phyloP scores from a whole-genome alignment of 768 basidiomycete genomes.

The Termitomyces sp. region DNA sequence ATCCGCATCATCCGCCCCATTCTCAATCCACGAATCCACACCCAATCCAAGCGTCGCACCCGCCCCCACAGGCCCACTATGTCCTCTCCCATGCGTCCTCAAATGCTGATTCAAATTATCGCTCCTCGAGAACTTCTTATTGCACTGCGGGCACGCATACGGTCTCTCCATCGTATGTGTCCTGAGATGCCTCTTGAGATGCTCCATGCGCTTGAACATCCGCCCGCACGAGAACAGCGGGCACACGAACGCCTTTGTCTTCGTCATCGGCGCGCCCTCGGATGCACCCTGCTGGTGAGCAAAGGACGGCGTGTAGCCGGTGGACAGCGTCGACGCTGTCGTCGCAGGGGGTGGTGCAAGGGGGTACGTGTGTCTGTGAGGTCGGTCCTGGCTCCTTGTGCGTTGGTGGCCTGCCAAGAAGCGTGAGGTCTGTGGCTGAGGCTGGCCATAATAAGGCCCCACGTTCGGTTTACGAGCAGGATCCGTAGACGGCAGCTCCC shows the following conservation, averaged over 20 bases:
- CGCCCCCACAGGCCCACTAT: conserved; percentile 9
- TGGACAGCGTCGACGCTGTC: conserved; percentile 15
- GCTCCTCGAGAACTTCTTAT: conserved; percentile 81
- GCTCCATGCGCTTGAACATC: conserved; percentile 90
- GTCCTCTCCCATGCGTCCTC: conserved; percentile 65
- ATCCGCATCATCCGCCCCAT: conserved; percentile 19
- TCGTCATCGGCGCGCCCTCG: conserved; percentile 32
- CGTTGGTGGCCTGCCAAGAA: conserved; percentile 20
- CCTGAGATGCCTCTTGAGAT: conserved; percentile 82
- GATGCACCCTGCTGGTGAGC: conserved; percentile 20
- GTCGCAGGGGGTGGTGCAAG: conserved; percentile 17
- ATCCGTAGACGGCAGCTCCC: conserved; percentile 43
- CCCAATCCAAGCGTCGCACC: conserved; percentile 11
- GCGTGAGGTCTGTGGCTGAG: conserved; percentile 13
- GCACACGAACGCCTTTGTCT: conserved; percentile 73
- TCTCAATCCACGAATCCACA: conserved; percentile 16
- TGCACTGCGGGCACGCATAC: conserved; percentile 70
- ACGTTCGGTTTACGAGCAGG: conserved; percentile 32
- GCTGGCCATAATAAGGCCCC: conserved; percentile 27
- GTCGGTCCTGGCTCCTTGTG: conserved; percentile 30
- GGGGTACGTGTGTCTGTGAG: conserved; percentile 31
- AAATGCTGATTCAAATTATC: conserved; percentile 89
- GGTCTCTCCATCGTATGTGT: conserved; percentile 91
- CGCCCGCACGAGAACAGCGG: conserved; percentile 82
- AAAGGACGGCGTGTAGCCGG: conserved; percentile 25